Conservation (phyloP, 495 filamentous ascomycete genomes). For the Hypomontagnella monticulosa region DNA sequence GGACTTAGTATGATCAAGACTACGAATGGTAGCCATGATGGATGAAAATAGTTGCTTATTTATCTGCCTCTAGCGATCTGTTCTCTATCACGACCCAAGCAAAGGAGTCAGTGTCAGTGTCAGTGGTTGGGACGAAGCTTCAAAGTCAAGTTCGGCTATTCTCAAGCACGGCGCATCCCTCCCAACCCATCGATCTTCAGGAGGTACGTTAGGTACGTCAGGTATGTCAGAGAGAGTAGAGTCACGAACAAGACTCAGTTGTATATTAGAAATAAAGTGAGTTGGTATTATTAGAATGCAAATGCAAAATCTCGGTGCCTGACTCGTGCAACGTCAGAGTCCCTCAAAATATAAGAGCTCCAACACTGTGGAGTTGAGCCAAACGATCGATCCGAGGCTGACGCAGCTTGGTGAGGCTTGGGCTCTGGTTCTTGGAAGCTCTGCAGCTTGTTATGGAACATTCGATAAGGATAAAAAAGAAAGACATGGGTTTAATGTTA, state of each 20-base stretch:
- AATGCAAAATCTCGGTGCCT: conserved; percentile 8
- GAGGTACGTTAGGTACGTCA: conserved; percentile 1
- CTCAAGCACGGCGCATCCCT: conserved; percentile 42
- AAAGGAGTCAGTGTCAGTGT: neutral
- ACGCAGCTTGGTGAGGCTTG: conserved; percentile 28
- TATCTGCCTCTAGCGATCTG: neutral
- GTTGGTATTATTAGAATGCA: conserved; percentile 2
- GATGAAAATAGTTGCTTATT: conserved; percentile 10
- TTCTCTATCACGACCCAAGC: conserved; percentile 8
- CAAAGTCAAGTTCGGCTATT: conserved; percentile 21
- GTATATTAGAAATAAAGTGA: neutral
- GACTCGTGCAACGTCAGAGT: conserved; percentile 18
- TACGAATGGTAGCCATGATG: conserved; percentile 58
- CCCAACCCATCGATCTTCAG: conserved; percentile 21
- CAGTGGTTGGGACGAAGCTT: conserved; percentile 36
- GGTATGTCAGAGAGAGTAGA: neutral
- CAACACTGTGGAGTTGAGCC: conserved; percentile 15
- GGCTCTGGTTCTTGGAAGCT: conserved; percentile 2
- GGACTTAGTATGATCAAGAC: conserved; percentile 60
- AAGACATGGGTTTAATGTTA: neutral
- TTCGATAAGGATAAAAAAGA: conserved; percentile 21
- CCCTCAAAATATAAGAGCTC: conserved; percentile 21
- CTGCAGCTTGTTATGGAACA: conserved; percentile 19
- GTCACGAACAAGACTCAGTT: neutral
- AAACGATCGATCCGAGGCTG: conserved; percentile 26